These are phyloP conservation scores for Crassisporium funariophilum DNA, from an alignment of 768 basidiomycete genomes.

Conservation along the genomic window DNA sequence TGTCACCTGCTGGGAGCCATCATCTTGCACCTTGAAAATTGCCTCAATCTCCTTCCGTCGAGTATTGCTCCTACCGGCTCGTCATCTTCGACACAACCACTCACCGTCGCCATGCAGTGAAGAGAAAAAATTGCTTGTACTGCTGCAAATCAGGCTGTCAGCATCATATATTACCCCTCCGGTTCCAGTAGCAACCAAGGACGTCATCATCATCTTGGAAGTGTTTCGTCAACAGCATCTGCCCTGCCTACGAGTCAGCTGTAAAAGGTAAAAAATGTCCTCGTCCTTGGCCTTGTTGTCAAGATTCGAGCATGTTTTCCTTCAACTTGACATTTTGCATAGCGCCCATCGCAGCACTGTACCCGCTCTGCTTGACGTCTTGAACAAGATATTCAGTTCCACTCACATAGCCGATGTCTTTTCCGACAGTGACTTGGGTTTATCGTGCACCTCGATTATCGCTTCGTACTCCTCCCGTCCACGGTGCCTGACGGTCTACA, in stretches of 20 bases:
- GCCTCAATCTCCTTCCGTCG: constrained; percentile 47
- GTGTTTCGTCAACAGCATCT: constrained; percentile 56
- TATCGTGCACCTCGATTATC: constrained; percentile 65
- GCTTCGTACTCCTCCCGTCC: constrained; percentile 76
- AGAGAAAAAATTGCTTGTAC: constrained; percentile 68
- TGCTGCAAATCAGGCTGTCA: constrained; percentile 40
- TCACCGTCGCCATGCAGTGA: constrained; percentile 52
- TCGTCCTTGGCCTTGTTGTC: constrained; percentile 54
- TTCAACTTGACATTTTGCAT: constrained; percentile 58
- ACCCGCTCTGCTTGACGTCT: constrained; percentile 8
- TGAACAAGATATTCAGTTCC: background rate
- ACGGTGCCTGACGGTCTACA: constrained; percentile 71
- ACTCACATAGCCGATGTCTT: constrained; percentile 71
- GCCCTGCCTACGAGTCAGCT: constrained; percentile 55
- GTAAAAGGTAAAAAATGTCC: constrained; percentile 68
- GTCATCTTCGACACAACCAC: constrained; percentile 17
- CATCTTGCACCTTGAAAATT: constrained; percentile 70
- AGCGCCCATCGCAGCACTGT: constrained; percentile 65
- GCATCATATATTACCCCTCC: background rate
- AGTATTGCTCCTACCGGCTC: constrained; percentile 24
- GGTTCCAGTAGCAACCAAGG: constrained; percentile 39
- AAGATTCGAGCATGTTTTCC: constrained; percentile 64
- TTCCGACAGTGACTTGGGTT: constrained; percentile 73
- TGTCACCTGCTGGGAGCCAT: constrained; percentile 29
- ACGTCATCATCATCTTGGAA: constrained; percentile 70